Conservation (phyloP, 495 filamentous ascomycete species). For the Penicillium roqueforti region DNA sequence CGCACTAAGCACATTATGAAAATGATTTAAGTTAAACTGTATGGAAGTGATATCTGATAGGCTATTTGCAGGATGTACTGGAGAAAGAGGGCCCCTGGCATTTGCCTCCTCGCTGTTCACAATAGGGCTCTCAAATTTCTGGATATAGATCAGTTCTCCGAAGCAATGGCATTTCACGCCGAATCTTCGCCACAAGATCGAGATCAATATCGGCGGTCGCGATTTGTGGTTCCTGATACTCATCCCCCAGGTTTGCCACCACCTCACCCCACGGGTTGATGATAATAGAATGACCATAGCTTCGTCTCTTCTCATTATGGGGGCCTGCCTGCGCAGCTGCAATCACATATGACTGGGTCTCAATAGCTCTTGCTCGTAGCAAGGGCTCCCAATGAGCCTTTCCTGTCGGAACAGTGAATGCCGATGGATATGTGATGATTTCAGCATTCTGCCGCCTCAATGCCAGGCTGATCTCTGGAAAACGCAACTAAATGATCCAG, state of each 20-base stretch:
- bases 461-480: conserved; percentile 69
- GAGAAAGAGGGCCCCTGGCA: background rate
- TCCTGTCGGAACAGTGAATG: conserved; percentile 87
- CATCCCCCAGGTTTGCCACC: conserved; percentile 57
- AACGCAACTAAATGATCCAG: conserved; percentile 53
- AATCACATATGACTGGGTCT: conserved; percentile 82
- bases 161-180: conserved; percentile 60
- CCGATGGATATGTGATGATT: conserved; percentile 81
- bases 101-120: background rate
- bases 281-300: conserved; percentile 87
- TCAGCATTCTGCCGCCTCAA: conserved; percentile 66
- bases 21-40: background rate
- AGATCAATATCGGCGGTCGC: conserved; percentile 50
- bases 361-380: conserved; percentile 78
- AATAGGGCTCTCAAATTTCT: conserved; percentile 36
- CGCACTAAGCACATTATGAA: conserved; percentile 4
- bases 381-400: conserved; percentile 79
- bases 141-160: conserved; percentile 62
- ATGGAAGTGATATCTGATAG: background rate
- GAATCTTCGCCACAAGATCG: conserved; percentile 46
- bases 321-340: conserved; percentile 79
- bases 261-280: conserved; percentile 85
- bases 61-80: background rate
- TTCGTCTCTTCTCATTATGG: conserved; percentile 74
- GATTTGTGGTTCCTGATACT: conserved; percentile 48